Conservation (phyloP, 2,329 filamentous ascomycete genomes). For the Sodiomyces alkalinus region DNA sequence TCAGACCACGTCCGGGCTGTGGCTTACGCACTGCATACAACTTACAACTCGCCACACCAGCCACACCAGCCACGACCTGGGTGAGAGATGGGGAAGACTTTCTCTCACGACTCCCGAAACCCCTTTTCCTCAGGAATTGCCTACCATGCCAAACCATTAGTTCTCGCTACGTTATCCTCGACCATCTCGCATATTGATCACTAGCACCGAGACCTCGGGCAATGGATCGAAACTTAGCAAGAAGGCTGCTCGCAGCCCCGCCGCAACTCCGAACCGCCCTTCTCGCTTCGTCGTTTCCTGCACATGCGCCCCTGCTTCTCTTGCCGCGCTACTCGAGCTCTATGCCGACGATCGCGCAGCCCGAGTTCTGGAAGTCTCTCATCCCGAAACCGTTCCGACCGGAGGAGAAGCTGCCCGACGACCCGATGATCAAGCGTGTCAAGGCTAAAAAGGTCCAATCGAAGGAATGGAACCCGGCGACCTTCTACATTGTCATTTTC, state of each 20-base stretch:
- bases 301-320: conserved; percentile 2
- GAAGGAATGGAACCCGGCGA: conserved; percentile 66
- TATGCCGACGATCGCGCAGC: conserved; percentile 35
- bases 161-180: too few relatives aligned
- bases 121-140: too few relatives aligned
- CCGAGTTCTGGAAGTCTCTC: conserved; percentile 54
- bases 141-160: too few relatives aligned
- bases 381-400: conserved; percentile 52
- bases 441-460: conserved; percentile 31
- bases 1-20: too few relatives aligned
- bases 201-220: background rate
- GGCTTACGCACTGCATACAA: too few relatives aligned
- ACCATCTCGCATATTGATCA: too few relatives aligned
- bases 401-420: conserved; percentile 17
- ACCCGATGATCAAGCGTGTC: conserved; percentile 14
- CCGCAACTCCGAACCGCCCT: conserved; percentile 1
- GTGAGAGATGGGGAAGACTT: too few relatives aligned
- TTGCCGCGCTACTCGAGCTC: conserved; percentile 18
- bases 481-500: conserved; percentile 70
- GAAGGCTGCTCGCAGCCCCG: conserved; percentile 3
- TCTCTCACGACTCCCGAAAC: too few relatives aligned
- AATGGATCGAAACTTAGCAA: conserved; percentile 3
- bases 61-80: too few relatives aligned
- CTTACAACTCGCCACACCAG: too few relatives aligned
- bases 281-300: background rate